Conservation (phyloP, 768 basidiomycete genomes). For the Hericium coralloides region DNA sequence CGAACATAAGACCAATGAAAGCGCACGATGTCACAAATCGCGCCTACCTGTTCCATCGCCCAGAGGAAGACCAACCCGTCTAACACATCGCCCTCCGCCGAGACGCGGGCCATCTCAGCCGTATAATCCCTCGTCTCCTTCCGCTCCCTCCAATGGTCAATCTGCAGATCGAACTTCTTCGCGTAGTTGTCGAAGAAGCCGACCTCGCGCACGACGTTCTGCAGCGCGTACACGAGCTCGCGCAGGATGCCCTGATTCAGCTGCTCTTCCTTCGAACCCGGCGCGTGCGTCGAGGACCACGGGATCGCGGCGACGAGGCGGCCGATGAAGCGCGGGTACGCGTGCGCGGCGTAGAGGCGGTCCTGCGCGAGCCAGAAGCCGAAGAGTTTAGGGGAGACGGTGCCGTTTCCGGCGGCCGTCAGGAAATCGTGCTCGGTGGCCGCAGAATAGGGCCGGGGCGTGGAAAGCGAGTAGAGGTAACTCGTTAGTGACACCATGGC, state of each 20-base stretch:
- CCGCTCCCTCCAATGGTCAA: constrained; percentile 41
- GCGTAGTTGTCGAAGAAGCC: constrained; percentile 53
- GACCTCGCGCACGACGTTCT: constrained; percentile 50
- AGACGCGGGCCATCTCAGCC: constrained; percentile 57
- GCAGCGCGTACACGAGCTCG: constrained; percentile 41
- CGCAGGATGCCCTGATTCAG: constrained; percentile 34
- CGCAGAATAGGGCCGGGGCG: constrained; percentile 7
- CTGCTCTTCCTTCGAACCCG: constrained; percentile 25
- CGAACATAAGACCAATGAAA: neutral
- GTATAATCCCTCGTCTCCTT: constrained; percentile 62
- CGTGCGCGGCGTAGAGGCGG: constrained; percentile 64
- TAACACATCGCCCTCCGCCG: constrained; percentile 34
- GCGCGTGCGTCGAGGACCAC: constrained; percentile 26
- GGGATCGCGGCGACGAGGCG: constrained; percentile 55
- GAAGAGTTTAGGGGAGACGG: constrained; percentile 38
- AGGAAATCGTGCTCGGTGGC: constrained; percentile 57
- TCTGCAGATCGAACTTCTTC: constrained; percentile 31
- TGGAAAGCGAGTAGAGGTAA: neutral
- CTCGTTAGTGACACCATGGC: neutral
- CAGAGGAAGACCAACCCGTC: constrained; percentile 68
- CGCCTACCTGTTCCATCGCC: constrained; percentile 67
- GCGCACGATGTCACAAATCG: neutral
- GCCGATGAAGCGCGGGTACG: constrained; percentile 67
- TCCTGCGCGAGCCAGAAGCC: constrained; percentile 65
- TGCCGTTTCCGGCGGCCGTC: constrained; percentile 41